Percentiles rank a stretch among this genome's conserved stretches.
These are phyloP conservation scores for Litchi chinensis DNA, from an alignment of 345 rosid genomes.

Conservation along the genomic window DNA sequence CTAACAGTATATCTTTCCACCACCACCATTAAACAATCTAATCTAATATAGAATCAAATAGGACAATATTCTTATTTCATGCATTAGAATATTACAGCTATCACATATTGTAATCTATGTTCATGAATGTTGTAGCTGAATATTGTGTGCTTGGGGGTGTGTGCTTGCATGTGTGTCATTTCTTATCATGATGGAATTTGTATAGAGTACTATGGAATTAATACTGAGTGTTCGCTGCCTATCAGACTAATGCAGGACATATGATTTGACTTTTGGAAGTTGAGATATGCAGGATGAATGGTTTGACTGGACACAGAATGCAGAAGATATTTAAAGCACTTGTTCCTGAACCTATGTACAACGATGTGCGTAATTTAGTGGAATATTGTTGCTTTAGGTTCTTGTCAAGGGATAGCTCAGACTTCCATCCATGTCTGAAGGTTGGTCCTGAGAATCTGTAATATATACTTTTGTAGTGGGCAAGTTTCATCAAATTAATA, in stretches of 20 bases:
- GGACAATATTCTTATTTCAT: not conserved
- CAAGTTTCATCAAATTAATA: not conserved
- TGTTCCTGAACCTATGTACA: conserved; percentile 58
- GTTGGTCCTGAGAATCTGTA: conserved; percentile 34
- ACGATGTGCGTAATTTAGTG: conserved; percentile 72
- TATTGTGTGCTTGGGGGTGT: not conserved
- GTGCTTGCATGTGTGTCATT: not conserved
- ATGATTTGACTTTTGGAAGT: conserved; percentile 40
- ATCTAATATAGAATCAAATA: not conserved
- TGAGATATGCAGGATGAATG: conserved; percentile 87
- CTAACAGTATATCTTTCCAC: not conserved
- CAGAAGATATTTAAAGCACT: conserved; percentile 85
- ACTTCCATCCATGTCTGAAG: conserved; percentile 85
- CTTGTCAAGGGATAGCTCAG: conserved; percentile 79
- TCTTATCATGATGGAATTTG: not conserved
- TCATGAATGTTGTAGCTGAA: not conserved
- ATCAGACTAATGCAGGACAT: conserved; percentile 33
- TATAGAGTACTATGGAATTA: not conserved
- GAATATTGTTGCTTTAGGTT: conserved; percentile 96
- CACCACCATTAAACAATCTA: not conserved
- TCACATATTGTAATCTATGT: not conserved
- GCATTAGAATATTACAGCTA: not conserved
- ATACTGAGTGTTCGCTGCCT: not conserved
- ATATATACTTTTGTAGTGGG: not conserved
- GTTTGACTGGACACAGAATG: conserved; percentile 78